phyloP scores from a whole-genome alignment of 164 flowering plant genomes.

The Sextonia rubra region DNA sequence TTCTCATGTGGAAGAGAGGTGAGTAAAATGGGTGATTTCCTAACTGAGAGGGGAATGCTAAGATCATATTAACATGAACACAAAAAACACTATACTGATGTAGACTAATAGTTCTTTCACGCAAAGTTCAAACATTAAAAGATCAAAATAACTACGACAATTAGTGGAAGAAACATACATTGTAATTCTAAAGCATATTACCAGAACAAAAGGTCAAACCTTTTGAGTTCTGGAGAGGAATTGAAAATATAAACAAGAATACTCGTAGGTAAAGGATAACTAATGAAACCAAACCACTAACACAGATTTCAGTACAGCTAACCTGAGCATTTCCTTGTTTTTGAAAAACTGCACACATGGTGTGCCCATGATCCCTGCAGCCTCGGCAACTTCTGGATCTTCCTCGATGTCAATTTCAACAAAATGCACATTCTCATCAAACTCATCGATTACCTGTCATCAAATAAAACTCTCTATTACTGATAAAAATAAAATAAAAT shows the following conservation, averaged over 20 bases:
- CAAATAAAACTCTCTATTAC: background rate
- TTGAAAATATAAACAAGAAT: too few species aligned
- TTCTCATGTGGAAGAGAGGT: background rate
- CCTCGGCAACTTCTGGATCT: constrained; percentile 96
- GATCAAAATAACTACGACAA: too few species aligned
- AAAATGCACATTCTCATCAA: constrained; percentile 82
- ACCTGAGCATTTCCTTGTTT: constrained; percentile 60
- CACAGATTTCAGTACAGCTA: background rate
- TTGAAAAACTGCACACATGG: constrained; percentile 99
- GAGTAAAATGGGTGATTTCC: background rate
- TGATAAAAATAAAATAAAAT: background rate
- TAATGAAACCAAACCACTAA: background rate
- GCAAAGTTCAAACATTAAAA: too few species aligned
- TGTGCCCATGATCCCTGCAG: constrained; percentile 98
- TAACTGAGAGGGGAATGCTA: background rate
- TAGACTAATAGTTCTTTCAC: background rate
- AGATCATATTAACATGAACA: background rate
- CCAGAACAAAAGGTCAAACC: too few species aligned
- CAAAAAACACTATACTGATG: background rate
- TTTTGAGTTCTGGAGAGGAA: too few species aligned
- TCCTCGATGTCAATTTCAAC: constrained; percentile 98
- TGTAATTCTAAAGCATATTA: too few species aligned
- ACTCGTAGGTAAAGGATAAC: too few species aligned
- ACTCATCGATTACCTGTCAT: constrained; percentile 88
- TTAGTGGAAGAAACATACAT: too few species aligned